Evolutionary conservation across 148 eudicot genomes (phyloP).

Genomic region (Cornus florida): DNA sequence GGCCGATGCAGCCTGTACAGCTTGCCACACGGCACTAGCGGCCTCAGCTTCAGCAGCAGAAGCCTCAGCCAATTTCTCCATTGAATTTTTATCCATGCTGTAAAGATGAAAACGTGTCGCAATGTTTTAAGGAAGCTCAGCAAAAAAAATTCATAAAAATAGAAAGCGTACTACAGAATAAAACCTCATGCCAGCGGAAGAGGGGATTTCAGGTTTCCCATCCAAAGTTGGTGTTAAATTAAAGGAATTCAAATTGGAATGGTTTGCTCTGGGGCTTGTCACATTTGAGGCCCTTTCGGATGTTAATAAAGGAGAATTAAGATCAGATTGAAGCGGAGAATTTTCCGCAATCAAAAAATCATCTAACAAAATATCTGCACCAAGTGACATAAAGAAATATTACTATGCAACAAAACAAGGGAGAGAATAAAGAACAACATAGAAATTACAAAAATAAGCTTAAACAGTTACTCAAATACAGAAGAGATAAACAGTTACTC

Average conservation of each 20-base stretch:
- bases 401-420: not conserved
- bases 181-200: conserved; percentile 48
- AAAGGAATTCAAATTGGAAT: too few relatives aligned
- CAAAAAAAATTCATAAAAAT: not conserved
- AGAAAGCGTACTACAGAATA: not conserved
- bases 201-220: conserved; percentile 37
- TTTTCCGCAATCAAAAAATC: conserved; percentile 74
- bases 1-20: conserved; percentile 74
- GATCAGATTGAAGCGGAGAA: conserved; percentile 49
- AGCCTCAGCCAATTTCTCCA: conserved; percentile 79
- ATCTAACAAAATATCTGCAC: conserved; percentile 64
- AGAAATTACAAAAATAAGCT: not conserved
- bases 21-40: conserved; percentile 94
- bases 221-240: conserved; percentile 25
- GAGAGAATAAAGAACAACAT: not conserved
- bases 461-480: not conserved
- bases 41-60: conserved; percentile 95
- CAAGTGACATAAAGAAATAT: not conserved
- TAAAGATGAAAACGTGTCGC: conserved; percentile 10
- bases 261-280: conserved; percentile 25
- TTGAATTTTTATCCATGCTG: conserved; percentile 57
- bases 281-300: conserved; percentile 39
- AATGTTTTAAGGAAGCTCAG: not conserved
- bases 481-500: not conserved
- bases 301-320: conserved; percentile 28